Percentiles rank a stretch among this genome's conserved stretches.
Evolutionary conservation across 73 alveolate genomes (phyloP).

Genomic region (Tetrahymena thermophila): DNA sequence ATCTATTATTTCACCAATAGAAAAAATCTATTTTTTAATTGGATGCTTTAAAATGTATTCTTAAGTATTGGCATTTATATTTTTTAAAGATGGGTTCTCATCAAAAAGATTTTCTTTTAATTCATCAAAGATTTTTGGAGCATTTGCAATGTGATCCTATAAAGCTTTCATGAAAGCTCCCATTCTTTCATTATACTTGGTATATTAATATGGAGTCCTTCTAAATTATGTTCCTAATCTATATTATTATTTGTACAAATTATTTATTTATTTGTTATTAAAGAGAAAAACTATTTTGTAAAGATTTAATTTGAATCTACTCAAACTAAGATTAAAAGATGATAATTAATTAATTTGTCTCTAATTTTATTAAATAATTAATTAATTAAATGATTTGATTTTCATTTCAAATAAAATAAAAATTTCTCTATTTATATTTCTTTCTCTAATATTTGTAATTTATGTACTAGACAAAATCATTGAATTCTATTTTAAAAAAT

Average conservation of each 20-base stretch:
- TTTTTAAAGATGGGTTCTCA: background rate
- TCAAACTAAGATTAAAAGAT: too few relatives aligned
- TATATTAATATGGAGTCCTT: background rate
- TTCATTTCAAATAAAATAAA: background rate
- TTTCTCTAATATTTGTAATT: too few relatives aligned
- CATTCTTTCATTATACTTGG: background rate
- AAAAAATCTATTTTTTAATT: background rate
- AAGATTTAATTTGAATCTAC: too few relatives aligned
- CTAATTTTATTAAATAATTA: background rate
- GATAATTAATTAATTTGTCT: background rate
- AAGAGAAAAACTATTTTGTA: too few relatives aligned
- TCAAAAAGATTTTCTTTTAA: background rate
- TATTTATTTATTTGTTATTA: too few relatives aligned
- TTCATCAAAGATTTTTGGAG: background rate
- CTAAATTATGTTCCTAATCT: background rate
- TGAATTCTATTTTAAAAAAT: too few relatives aligned
- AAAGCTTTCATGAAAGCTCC: background rate
- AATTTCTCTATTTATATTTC: too few relatives aligned
- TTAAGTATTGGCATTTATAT: background rate
- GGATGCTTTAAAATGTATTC: background rate
- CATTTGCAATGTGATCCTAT: background rate
- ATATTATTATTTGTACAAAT: too few relatives aligned
- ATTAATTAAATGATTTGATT: too few relatives aligned
- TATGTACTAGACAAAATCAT: too few relatives aligned
- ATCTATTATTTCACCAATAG: background rate